Percentiles rank a stretch among this genome's conserved stretches.
phyloP scores from a whole-genome alignment of 2,329 filamentous ascomycete genomes.

The Ophiocordyceps robertsii region DNA sequence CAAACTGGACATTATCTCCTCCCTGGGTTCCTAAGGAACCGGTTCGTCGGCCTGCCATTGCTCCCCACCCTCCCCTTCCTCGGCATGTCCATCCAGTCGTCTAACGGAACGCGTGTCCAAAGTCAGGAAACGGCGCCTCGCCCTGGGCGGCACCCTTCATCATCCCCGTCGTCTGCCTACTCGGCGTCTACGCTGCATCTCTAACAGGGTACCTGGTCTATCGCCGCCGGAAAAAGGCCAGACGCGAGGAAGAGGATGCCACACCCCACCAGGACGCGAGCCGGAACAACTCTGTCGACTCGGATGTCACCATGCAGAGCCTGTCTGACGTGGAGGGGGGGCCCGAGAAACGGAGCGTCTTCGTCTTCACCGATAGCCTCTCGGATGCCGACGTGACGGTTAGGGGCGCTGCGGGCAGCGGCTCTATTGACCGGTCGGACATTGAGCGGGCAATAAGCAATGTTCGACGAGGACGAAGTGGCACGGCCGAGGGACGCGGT shows the following conservation, averaged over 20 bases:
- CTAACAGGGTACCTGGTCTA: constrained; percentile 14
- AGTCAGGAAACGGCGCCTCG: constrained; percentile 8
- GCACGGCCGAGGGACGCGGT: too few relatives aligned
- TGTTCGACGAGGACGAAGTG: too few relatives aligned
- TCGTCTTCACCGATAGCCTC: constrained; percentile 1
- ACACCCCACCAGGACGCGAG: constrained; percentile 5
- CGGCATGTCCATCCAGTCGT: not conserved
- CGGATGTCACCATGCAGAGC: constrained; percentile 9
- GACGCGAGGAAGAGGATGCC: constrained; percentile 6
- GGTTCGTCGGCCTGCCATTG: not conserved
- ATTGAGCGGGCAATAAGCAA: too few relatives aligned
- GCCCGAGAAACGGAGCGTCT: constrained; percentile 5
- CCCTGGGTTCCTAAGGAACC: constrained; percentile 15
- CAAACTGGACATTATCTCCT: constrained; percentile 17
- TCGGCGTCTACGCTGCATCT: constrained; percentile 15
- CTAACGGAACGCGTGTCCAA: constrained; percentile 3
- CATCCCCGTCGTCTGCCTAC: constrained; percentile 15
- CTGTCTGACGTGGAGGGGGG: constrained; percentile 6
- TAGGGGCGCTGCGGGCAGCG: not conserved
- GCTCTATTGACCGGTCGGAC: too few relatives aligned
- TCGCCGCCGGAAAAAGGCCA: constrained; percentile 12
- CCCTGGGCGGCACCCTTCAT: constrained; percentile 15
- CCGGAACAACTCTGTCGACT: constrained; percentile 10
- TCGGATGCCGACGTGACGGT: not conserved
- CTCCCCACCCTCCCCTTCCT: not conserved